Percentiles rank a stretch among this genome's conserved stretches.
Conservation (phyloP, 495 filamentous ascomycete species). For the Penicillium desertorum region DNA sequence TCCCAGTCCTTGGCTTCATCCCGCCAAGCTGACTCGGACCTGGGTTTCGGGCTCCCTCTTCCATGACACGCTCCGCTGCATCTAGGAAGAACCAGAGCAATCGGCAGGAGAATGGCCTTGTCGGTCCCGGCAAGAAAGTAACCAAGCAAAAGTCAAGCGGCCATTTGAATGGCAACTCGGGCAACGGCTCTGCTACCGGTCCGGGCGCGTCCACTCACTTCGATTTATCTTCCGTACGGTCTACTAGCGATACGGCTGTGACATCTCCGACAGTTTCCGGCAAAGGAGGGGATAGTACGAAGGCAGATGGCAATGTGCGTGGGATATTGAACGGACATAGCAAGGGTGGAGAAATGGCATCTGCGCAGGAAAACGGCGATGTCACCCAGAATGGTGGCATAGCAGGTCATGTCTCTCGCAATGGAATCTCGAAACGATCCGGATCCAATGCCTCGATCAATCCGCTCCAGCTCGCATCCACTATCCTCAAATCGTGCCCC, state of each 20-base stretch:
- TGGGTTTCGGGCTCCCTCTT: conserved; percentile 49
- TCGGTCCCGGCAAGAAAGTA: conserved; percentile 81
- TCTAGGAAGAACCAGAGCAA: conserved; percentile 62
- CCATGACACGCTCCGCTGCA: conserved; percentile 76
- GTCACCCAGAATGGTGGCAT: conserved; percentile 39
- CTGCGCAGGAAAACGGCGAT: conserved; percentile 38
- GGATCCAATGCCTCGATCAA: conserved; percentile 59
- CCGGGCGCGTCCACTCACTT: conserved; percentile 44
- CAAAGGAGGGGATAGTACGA: conserved; percentile 35
- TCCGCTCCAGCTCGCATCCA: conserved; percentile 70
- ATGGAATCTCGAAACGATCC: conserved; percentile 59
- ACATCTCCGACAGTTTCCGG: conserved; percentile 40
- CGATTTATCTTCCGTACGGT: conserved; percentile 46
- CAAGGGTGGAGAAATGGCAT: conserved; percentile 44
- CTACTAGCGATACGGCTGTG: conserved; percentile 42
- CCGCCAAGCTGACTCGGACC: conserved; percentile 56
- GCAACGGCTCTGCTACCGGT: conserved; percentile 47
- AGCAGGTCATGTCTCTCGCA: conserved; percentile 34
- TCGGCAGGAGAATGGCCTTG: conserved; percentile 84
- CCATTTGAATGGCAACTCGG: conserved; percentile 55
- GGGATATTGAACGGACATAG: conserved; percentile 41
- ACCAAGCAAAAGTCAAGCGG: conserved; percentile 64
- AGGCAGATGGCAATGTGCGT: conserved; percentile 39
- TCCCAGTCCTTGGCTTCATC: conserved; percentile 53
- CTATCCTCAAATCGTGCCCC: conserved; percentile 86